These are phyloP conservation scores for Plasmopara viticola DNA, from an alignment of 352 stramenopile genomes.

Conservation along the genomic window DNA sequence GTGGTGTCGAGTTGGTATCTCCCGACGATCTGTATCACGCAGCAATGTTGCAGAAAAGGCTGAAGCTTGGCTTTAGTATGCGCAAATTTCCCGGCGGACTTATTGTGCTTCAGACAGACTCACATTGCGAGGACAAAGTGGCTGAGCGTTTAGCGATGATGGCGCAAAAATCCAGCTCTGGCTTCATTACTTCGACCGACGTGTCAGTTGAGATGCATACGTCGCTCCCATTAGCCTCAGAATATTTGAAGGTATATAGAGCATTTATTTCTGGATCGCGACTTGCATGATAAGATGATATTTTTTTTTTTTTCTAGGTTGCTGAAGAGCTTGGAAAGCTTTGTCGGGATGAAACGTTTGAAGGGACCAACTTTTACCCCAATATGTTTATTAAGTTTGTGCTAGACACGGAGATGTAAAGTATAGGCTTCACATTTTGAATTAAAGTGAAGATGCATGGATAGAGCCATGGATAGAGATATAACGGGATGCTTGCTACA, in stretches of 20 bases:
- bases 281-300: constrained; percentile 2
- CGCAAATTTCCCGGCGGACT: constrained; percentile 91
- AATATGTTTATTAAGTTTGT: constrained; percentile 84
- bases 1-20: constrained; percentile 95
- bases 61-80: constrained; percentile 89
- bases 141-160: constrained; percentile 65
- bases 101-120: constrained; percentile 89
- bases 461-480: constrained; percentile 7
- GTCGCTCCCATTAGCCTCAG: constrained; percentile 91
- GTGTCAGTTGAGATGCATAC: constrained; percentile 89
- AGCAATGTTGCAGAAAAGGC: constrained; percentile 70
- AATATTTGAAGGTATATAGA: constrained; percentile 88
- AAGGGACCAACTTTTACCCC: constrained; percentile 93
- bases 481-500: neutral
- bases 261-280: neutral
- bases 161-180: constrained; percentile 59
- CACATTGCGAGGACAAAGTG: constrained; percentile 82
- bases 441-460: neutral
- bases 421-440: constrained; percentile 11
- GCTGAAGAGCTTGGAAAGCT: constrained; percentile 91
- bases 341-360: constrained; percentile 94
- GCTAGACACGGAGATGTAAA: constrained; percentile 12
- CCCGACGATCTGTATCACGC: constrained; percentile 95
- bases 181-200: constrained; percentile 86
- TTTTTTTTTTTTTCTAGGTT: constrained; percentile 36